These are phyloP conservation scores for Seminavis robusta DNA, from an alignment of 108 stramenopile genomes.

Conservation along the genomic window DNA sequence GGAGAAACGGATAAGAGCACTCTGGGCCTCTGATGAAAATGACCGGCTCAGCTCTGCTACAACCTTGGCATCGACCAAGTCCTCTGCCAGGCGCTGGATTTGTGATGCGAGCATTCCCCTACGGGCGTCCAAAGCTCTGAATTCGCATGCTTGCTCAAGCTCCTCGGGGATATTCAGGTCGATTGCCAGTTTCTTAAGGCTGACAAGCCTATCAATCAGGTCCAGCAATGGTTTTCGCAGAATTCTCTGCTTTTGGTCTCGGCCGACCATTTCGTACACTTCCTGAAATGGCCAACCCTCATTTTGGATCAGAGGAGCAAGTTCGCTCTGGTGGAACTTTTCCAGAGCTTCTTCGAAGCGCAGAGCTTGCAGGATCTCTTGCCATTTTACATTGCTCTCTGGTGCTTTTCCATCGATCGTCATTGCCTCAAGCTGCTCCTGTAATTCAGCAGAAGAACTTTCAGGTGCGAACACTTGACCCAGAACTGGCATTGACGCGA, in stretches of 20 bases:
- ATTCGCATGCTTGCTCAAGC: constrained; percentile 9
- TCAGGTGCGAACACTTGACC: neutral
- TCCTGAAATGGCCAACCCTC: too few relatives aligned
- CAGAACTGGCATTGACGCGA: constrained; percentile 33
- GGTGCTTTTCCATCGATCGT: constrained; percentile 19
- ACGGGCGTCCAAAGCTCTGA: constrained; percentile 21
- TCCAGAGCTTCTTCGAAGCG: constrained; percentile 8
- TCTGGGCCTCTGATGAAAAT: constrained; percentile 56
- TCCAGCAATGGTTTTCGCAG: constrained; percentile 5
- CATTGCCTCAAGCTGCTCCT: constrained; percentile 21
- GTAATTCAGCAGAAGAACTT: too few relatives aligned
- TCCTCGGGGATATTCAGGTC: constrained; percentile 9
- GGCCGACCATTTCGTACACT: too few relatives aligned
- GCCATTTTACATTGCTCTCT: constrained; percentile 30
- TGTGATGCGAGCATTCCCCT: constrained; percentile 13
- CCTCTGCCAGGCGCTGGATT: constrained; percentile 31
- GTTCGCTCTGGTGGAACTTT: too few relatives aligned
- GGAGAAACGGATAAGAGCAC: constrained; percentile 49
- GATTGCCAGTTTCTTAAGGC: constrained; percentile 19
- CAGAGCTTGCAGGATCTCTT: constrained; percentile 19
- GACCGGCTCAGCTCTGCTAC: constrained; percentile 32
- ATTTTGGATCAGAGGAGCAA: too few relatives aligned
- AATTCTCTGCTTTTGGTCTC: too few relatives aligned
- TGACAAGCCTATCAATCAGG: constrained; percentile 18
- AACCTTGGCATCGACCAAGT: constrained; percentile 42